Base-by-base conservation (phyloP, 345 rosid genomes). In the Nephelium lappaceum region DNA sequence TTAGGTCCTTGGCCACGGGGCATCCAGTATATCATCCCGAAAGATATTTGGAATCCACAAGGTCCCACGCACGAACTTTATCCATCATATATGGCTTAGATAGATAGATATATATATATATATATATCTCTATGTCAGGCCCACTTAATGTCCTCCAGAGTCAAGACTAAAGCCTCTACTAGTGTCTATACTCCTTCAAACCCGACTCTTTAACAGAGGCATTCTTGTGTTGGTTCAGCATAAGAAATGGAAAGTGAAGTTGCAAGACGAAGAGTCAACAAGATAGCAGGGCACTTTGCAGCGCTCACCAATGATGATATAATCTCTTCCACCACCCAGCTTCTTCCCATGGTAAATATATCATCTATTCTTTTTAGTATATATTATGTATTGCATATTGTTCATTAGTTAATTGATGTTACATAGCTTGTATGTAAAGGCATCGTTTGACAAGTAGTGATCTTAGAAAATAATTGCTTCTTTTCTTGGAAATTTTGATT, bases 221-320 rank as follows among this genome's bases (percentile, higher is more conserved):
- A 31, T 31, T 31, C 36, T 31, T 31, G 36, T 31, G 36, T 31
- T 31, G 36, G 36, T 31, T 31, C 36, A 31, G 36, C 36, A 31
- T 43, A 8, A 39, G 55, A 66, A 55, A 95, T 95, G 98, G 97
- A 91, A 83, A 73, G 69, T 61, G 92, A 89, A 64, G 78, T 82
- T 5, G 86, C 80, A 79, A 88, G 85, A 68, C 91, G 97, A 77
- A 91, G 98, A 75, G 82, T 93, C 78, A 86, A 83, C 69, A 85
- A 82, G 81, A 82, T 95, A 43, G 87, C 93, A 23, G 80, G 84
- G 69, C 98, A 95, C 87, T 84, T 95, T 76, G 69, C 64, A 47
- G 78, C 88, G 1, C 42, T 86, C 64, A 43, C 38, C 36, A 77
- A 79, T 61, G 91, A 91, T 8, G 71, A 83, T 71, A 74, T 55